Conservation (phyloP, 1,284 basidiomycete species). For the Rhodotorula sp. region DNA sequence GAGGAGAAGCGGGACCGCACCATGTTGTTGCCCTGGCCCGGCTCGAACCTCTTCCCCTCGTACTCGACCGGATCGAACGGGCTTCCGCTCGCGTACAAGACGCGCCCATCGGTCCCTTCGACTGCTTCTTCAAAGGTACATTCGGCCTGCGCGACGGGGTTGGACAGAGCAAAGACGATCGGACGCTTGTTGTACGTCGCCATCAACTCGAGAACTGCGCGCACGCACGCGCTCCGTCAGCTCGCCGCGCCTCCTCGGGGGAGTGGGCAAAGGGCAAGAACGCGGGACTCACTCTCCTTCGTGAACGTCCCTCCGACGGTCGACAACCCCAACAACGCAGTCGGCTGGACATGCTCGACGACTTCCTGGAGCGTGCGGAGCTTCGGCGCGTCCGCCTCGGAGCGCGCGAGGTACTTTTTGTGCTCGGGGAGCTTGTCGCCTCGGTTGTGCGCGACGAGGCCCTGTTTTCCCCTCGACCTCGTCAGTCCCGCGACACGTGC, state of each 20-base stretch:
- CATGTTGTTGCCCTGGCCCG: conserved; percentile 90
- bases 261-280: not conserved
- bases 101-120: conserved; percentile 66
- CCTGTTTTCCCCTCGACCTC: conserved; percentile 53
- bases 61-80: conserved; percentile 73
- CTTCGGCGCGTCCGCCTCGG: conserved; percentile 72
- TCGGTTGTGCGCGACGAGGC: conserved; percentile 66
- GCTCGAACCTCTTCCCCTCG: conserved; percentile 64
- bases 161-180: conserved; percentile 95
- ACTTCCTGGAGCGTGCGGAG: conserved; percentile 75
- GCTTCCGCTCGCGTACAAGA: conserved; percentile 84
- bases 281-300: conserved; percentile 53
- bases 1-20: conserved; percentile 56
- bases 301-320: conserved; percentile 82
- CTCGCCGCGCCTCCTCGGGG: not conserved
- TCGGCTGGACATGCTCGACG: conserved; percentile 81
- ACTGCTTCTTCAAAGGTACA: conserved; percentile 76
- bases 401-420: conserved; percentile 76
- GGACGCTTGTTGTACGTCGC: conserved; percentile 78
- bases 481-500: not conserved
- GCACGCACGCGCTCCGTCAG: not conserved
- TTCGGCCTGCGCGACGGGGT: conserved; percentile 67
- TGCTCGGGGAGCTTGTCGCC: conserved; percentile 70
- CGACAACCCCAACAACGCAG: conserved; percentile 84
- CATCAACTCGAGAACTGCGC: conserved; percentile 68